Evolutionary conservation across 2,329 filamentous ascomycete species (phyloP).

Genomic region (Verticillium nubilum): DNA sequence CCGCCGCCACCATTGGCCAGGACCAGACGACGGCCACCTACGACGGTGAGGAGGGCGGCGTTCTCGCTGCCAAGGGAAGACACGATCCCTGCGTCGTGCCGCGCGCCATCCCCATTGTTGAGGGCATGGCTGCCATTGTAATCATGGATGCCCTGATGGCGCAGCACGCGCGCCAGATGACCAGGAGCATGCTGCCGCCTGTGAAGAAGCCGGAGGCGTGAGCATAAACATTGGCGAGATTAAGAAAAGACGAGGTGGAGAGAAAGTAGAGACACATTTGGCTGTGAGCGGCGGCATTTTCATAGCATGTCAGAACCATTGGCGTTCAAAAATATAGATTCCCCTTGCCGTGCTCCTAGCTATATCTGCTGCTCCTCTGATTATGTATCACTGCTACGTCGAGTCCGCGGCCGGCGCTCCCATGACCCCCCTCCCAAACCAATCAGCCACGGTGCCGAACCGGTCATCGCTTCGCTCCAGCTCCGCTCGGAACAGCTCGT

Average conservation of each 20-base stretch:
- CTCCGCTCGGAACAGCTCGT: slow-evolving; percentile 83
- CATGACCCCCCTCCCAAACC: slow-evolving; percentile 94
- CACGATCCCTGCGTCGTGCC: slow-evolving; percentile 94
- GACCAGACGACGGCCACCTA: slow-evolving; percentile 81
- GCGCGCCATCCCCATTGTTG: slow-evolving; percentile 79
- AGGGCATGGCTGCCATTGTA: slow-evolving; percentile 85
- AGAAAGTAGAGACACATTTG: not conserved
- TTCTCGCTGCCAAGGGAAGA: slow-evolving; percentile 84
- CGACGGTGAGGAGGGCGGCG: slow-evolving; percentile 62
- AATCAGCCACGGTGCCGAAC: slow-evolving; percentile 88
- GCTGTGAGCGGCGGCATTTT: not conserved
- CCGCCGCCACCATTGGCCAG: slow-evolving; percentile 86
- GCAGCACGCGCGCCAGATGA: slow-evolving; percentile 58
- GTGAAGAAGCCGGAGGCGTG: slow-evolving; percentile 7
- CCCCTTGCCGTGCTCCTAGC: not conserved
- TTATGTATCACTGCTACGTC: not conserved
- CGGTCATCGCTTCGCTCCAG: slow-evolving; percentile 72
- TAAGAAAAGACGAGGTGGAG: not conserved
- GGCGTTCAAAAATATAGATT: not conserved
- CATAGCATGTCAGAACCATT: not conserved
- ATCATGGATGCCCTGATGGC: slow-evolving; percentile 83
- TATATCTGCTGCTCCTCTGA: not conserved
- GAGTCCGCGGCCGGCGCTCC: slow-evolving; percentile 33
- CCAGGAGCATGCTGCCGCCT: slow-evolving; percentile 9
- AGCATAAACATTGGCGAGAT: not conserved